Conservation (phyloP, 2,329 filamentous ascomycete genomes). For the Beauveria sp. region DNA sequence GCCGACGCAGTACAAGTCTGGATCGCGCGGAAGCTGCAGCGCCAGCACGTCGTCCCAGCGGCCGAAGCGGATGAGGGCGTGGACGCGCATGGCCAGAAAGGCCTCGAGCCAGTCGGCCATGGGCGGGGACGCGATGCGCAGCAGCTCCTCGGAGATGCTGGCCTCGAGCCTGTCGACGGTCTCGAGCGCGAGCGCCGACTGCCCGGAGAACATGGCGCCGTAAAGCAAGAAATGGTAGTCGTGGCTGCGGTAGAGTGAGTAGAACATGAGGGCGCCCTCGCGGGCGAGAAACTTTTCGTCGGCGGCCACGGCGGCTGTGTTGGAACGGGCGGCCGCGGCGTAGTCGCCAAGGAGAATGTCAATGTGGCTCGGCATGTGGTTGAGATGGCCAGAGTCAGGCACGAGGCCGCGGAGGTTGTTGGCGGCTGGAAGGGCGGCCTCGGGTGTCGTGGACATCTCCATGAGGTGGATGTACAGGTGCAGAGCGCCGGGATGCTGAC, state of each 20-base stretch:
- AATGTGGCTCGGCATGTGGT: constrained; percentile 72
- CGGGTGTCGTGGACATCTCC: constrained; percentile 60
- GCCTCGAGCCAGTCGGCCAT: constrained; percentile 77
- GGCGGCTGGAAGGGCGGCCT: constrained; percentile 48
- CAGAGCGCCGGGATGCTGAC: constrained; percentile 59
- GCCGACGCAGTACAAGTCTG: constrained; percentile 58
- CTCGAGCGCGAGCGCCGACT: constrained; percentile 53
- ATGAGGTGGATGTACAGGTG: constrained; percentile 71
- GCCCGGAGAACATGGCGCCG: constrained; percentile 68
- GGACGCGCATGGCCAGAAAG: constrained; percentile 59
- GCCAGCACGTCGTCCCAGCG: constrained; percentile 58
- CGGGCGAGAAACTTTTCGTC: constrained; percentile 58
- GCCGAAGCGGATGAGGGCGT: constrained; percentile 67
- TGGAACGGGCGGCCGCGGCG: constrained; percentile 55
- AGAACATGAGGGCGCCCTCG: constrained; percentile 61
- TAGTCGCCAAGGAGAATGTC: constrained; percentile 70
- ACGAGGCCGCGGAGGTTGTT: constrained; percentile 53
- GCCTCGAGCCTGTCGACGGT: constrained; percentile 52
- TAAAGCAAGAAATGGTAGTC: constrained; percentile 71
- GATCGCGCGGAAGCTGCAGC: constrained; percentile 49
- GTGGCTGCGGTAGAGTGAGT: constrained; percentile 68
- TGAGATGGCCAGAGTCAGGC: constrained; percentile 57
- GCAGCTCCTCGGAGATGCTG: constrained; percentile 53
- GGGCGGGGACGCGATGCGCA: constrained; percentile 57
- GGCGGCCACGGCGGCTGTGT: constrained; percentile 56